phyloP scores from a whole-genome alignment of 805 yeast species.

The Nakazawaea sp. region DNA sequence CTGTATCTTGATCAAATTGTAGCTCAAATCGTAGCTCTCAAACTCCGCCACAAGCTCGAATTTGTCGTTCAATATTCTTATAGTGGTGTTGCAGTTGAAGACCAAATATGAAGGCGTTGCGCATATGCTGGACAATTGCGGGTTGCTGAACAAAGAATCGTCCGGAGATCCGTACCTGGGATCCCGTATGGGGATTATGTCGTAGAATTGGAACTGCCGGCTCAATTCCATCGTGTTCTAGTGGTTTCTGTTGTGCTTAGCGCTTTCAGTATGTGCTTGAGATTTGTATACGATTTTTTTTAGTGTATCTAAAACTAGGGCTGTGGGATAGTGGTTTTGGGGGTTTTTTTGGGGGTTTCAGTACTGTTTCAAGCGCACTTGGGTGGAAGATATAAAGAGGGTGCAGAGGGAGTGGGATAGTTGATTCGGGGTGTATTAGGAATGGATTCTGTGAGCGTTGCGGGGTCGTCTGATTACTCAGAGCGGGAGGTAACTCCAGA shows the following conservation, averaged over 20 bases:
- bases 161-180: constrained; percentile 56
- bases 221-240: constrained; percentile 23
- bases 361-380: too few species aligned
- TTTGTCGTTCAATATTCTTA: constrained; percentile 51
- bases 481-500: background rate
- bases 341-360: too few species aligned
- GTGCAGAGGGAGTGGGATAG: too few species aligned
- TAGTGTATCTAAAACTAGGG: too few species aligned
- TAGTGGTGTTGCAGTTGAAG: constrained; percentile 45
- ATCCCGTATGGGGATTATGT: constrained; percentile 75
- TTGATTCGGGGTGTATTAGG: background rate
- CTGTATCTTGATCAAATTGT: constrained; percentile 53
- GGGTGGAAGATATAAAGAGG: too few species aligned
- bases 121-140: constrained; percentile 57
- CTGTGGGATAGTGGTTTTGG: too few species aligned
- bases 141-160: constrained; percentile 72
- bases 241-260: background rate
- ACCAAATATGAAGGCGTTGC: constrained; percentile 51
- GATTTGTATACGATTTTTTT: too few species aligned
- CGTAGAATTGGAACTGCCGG: constrained; percentile 81
- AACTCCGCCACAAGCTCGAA: constrained; percentile 44
- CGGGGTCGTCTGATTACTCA: background rate
- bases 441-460: too few species aligned
- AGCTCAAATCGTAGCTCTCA: constrained; percentile 58
- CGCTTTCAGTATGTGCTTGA: too few species aligned